Conservation (phyloP, 1,284 basidiomycete species). For the Moesziomyces globuligerus region DNA sequence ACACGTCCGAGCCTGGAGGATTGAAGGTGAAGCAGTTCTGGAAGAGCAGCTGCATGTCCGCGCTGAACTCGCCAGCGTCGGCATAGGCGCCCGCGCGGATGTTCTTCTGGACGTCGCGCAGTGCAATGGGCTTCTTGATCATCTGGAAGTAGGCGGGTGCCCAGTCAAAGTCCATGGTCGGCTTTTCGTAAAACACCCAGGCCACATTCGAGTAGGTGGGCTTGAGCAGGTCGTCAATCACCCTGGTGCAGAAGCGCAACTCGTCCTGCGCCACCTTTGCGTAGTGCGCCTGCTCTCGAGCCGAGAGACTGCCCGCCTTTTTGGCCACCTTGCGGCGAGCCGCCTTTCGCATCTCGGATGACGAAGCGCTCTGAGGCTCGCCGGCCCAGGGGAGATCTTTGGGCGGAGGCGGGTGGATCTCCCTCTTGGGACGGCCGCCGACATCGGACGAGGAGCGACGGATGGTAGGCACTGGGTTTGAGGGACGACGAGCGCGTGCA, state of each 20-base stretch:
- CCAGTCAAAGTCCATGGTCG: slow-evolving; percentile 81
- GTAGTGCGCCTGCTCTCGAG: slow-evolving; percentile 71
- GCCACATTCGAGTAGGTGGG: slow-evolving; percentile 81
- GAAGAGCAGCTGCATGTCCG: slow-evolving; percentile 93
- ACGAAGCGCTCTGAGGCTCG: slow-evolving; percentile 64
- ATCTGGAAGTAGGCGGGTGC: slow-evolving; percentile 86
- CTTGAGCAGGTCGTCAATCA: slow-evolving; percentile 79
- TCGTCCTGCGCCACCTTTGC: slow-evolving; percentile 81
- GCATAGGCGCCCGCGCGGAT: slow-evolving; percentile 80
- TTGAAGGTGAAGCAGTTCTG: slow-evolving; percentile 94
- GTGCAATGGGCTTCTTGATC: slow-evolving; percentile 93
- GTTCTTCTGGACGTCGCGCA: slow-evolving; percentile 72
- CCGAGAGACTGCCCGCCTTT: slow-evolving; percentile 47
- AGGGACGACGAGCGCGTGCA: slow-evolving; percentile 73
- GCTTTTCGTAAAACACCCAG: slow-evolving; percentile 89
- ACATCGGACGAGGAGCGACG: slow-evolving; percentile 74
- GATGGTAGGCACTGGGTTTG: slow-evolving; percentile 80
- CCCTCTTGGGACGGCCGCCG: slow-evolving; percentile 88
- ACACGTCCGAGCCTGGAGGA: slow-evolving; percentile 84
- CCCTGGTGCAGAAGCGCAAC: slow-evolving; percentile 81
- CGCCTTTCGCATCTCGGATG: slow-evolving; percentile 42
- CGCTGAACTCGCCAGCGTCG: slow-evolving; percentile 80
- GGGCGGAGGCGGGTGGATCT: slow-evolving; percentile 92
- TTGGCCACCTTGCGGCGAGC: slow-evolving; percentile 43
- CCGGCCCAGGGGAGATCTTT: slow-evolving; percentile 89